Evolutionary conservation across 441 rosid species (phyloP).

Genomic region (Adansonia gregorii): DNA sequence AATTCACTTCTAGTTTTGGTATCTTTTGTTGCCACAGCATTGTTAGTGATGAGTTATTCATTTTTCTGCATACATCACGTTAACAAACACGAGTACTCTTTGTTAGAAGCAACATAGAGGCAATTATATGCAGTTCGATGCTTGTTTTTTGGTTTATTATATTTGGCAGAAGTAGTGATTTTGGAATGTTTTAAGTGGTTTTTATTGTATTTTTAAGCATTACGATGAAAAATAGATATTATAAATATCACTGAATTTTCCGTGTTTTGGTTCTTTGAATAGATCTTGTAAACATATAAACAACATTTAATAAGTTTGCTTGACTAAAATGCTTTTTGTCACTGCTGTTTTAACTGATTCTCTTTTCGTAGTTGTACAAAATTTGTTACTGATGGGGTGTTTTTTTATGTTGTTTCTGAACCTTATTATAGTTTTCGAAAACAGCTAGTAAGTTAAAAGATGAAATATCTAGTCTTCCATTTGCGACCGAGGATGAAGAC

Average conservation of each 20-base stretch:
- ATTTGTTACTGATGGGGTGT: constrained; percentile 1
- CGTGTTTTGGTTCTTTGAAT: too few relatives aligned
- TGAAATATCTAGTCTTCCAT: constrained; percentile 64
- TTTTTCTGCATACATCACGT: constrained; percentile 16
- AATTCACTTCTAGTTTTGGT: constrained; percentile 24
- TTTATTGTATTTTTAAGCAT: not conserved
- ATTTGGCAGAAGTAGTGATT: not conserved
- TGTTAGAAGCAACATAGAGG: not conserved
- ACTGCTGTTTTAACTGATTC: not conserved
- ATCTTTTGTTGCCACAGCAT: constrained; percentile 4
- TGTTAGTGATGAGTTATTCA: constrained; percentile 13
- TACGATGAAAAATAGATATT: not conserved
- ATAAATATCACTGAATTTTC: not conserved
- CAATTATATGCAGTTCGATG: not conserved
- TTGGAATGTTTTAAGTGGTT: not conserved
- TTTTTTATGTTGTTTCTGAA: constrained; percentile 27
- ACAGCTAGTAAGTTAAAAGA: constrained; percentile 68
- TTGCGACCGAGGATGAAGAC: constrained; percentile 75
- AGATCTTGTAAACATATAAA: not conserved
- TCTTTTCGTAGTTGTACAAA: not conserved
- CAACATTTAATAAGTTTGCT: not conserved
- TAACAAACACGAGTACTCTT: not conserved
- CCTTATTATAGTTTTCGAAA: constrained; percentile 64
- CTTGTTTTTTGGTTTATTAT: not conserved
- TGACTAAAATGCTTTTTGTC: not conserved